Conservation (phyloP, 345 rosid species). For the Lepidium sativum region DNA sequence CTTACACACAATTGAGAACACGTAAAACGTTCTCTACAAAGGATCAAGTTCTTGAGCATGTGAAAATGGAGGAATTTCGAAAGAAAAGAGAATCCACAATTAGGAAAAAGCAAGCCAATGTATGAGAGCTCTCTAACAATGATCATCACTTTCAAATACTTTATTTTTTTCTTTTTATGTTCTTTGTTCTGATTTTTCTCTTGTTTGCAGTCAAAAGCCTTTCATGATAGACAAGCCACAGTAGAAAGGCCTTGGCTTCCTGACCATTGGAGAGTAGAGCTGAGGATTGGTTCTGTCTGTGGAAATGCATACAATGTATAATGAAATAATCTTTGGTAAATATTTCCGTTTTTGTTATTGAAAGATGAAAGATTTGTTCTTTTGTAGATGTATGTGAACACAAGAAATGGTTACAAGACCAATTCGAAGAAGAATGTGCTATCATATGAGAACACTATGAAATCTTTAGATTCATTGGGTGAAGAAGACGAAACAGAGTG, state of each 20-base stretch:
- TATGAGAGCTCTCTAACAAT: background rate
- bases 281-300: slow-evolving; percentile 8
- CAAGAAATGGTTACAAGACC: background rate
- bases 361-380: background rate
- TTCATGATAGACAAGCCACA: slow-evolving; percentile 6
- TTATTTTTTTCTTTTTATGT: background rate
- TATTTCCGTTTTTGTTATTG: background rate
- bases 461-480: background rate
- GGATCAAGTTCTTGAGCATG: slow-evolving; percentile 37
- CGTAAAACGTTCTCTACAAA: slow-evolving; percentile 39
- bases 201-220: slow-evolving; percentile 2
- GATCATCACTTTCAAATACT: background rate
- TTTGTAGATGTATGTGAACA: slow-evolving; percentile 3
- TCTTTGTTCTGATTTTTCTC: background rate
- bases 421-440: background rate
- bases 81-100: background rate
- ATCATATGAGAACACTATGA: background rate
- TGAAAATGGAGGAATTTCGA: slow-evolving; percentile 13
- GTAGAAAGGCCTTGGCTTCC: slow-evolving; percentile 38
- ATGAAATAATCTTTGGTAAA: background rate
- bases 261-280: slow-evolving; percentile 33
- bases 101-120: slow-evolving; percentile 22
- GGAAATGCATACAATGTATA: slow-evolving; percentile 22
- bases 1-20: slow-evolving; percentile 33
- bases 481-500: background rate